These are phyloP conservation scores for Sporothrix inflata DNA, from an alignment of 2,329 filamentous ascomycete species.

Conservation along the genomic window DNA sequence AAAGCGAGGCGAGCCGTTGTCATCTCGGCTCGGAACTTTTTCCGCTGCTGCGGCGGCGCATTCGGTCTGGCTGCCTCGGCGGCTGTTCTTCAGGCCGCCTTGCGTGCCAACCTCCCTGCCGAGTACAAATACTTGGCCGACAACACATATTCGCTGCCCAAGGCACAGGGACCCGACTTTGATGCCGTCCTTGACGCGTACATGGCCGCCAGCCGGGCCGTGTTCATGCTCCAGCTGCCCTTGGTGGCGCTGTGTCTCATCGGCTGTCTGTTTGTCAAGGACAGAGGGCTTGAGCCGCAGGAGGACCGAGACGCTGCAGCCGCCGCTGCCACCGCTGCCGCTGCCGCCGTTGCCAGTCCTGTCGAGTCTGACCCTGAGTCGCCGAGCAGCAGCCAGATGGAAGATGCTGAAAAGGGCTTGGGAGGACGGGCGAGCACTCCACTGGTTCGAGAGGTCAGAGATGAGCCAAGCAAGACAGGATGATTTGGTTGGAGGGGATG, in stretches of 20 bases:
- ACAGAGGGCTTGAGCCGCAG: slow-evolving; percentile 48
- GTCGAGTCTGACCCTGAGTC: not conserved
- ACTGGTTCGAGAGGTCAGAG: not conserved
- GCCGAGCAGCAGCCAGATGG: not conserved
- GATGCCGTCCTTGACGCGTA: slow-evolving; percentile 34
- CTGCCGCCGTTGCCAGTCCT: not conserved
- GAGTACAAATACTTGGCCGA: slow-evolving; percentile 34
- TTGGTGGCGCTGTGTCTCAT: slow-evolving; percentile 57
- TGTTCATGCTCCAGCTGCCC: slow-evolving; percentile 61
- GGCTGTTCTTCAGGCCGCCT: not conserved
- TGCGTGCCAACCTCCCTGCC: not conserved
- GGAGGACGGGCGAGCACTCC: not conserved
- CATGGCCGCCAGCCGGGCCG: slow-evolving; percentile 53
- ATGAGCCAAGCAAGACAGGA: not conserved
- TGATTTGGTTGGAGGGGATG: not conserved
- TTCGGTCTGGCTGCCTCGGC: not conserved
- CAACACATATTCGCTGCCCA: slow-evolving; percentile 39
- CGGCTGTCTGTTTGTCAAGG: slow-evolving; percentile 53
- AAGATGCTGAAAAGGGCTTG: not conserved
- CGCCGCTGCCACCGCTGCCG: not conserved
- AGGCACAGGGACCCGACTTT: slow-evolving; percentile 27
- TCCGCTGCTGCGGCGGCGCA: not conserved
- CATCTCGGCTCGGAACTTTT: not conserved
- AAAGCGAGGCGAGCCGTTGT: not conserved
- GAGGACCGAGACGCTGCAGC: not conserved